Conservation (phyloP, 2,329 filamentous ascomycete genomes). For the Clonostachys byssicola region DNA sequence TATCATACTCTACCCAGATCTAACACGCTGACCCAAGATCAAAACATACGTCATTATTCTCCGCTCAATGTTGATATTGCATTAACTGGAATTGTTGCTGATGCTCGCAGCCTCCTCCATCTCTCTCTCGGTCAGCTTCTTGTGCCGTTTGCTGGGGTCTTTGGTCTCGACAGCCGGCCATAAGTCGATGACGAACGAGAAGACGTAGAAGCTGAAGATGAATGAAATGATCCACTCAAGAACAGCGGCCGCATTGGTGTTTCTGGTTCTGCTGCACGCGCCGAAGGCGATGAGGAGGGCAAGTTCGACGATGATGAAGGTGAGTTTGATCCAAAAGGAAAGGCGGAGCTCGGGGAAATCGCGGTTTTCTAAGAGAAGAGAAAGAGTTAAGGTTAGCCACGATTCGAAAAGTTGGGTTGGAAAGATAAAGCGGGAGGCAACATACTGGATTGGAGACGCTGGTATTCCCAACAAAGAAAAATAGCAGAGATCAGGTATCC, state of each 20-base stretch:
- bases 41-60: too few relatives aligned
- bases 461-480: conserved; percentile 87
- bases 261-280: conserved; percentile 12
- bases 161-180: conserved; percentile 65
- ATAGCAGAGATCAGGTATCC: conserved; percentile 84
- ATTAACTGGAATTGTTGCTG: too few relatives aligned
- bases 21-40: too few relatives aligned
- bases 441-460: conserved; percentile 71
- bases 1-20: too few relatives aligned
- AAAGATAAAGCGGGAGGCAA: conserved; percentile 7
- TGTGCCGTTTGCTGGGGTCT: conserved; percentile 14
- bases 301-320: conserved; percentile 78
- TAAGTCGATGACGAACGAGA: conserved; percentile 84
- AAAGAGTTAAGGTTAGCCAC: neutral
- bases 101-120: conserved; percentile 7
- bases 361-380: conserved; percentile 53
- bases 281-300: conserved; percentile 43
- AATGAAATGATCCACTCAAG: conserved; percentile 78
- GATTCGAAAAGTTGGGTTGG: neutral
- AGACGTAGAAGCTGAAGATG: conserved; percentile 82
- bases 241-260: conserved; percentile 66
- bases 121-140: conserved; percentile 12
- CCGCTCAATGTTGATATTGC: too few relatives aligned
- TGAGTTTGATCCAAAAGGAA: conserved; percentile 85
- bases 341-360: conserved; percentile 67